Evolutionary conservation across 2,329 filamentous ascomycete species (phyloP), one percentile per base, ranked within the genome.

Genomic region (Alternaria burnsii): DNA sequence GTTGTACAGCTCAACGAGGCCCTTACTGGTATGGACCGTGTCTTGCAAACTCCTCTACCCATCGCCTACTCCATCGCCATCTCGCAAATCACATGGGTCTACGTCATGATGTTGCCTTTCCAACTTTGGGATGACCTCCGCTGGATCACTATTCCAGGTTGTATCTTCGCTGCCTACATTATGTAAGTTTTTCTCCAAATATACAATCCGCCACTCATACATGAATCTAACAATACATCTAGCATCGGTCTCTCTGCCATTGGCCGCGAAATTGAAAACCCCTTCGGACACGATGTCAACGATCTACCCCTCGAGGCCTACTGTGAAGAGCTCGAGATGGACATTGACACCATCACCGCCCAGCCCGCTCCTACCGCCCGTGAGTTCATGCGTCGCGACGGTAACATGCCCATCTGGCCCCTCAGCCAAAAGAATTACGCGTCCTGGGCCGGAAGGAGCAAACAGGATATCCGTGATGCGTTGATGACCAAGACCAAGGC

Each of bases 21-120:
- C 57, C 82, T 93, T 67, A 87, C 87, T 16, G 88, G 89, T 59
- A 88, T 88, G 48, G 91, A 95, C 73, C 89, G 92, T 63, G 89
- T 96, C 20, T 86, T 94, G 32, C 91, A 90, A 76, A 96, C 92
- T 0, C 92, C 92, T 1, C 85, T 96, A 0, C 92, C 92, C 3
- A 86, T 93, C 57, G 92, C 92, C 47, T 96, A 96, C 82, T 88
- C 87, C 66, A 95, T 96, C 70, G 88, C 91, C 70, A 94, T 95
- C 76, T 88, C 89, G 20, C 92, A 96, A 76, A 94, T 95, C 73
- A 92, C 92, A 32, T 94, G 91, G 88, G 86, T 93, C 52, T 96
- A 95, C 79, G 88, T 95, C 54, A 80, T 93, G 68, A 84, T 92
- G 32, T 85, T 96, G 1, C 92, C 92, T 6, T 95, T 95, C 84